These are phyloP conservation scores for Glycine latifolia DNA, from an alignment of 306 rosid genomes.

Conservation along the genomic window DNA sequence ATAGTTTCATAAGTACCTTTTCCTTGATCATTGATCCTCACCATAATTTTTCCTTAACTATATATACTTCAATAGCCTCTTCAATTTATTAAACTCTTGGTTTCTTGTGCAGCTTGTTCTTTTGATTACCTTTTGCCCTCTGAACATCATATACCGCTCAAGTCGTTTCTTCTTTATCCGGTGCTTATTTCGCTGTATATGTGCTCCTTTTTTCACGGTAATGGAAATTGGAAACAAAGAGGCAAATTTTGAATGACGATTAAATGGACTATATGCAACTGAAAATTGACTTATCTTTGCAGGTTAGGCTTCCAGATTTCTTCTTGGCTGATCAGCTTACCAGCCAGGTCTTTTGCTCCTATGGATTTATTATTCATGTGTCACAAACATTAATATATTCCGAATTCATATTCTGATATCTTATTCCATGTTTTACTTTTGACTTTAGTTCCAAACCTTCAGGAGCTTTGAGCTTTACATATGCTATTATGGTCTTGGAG, in stretches of 20 bases:
- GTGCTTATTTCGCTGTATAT: conserved; percentile 60
- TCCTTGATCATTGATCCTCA: conserved; percentile 2
- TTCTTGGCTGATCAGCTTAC: conserved; percentile 84
- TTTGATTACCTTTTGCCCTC: conserved; percentile 63
- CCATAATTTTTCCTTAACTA: not conserved
- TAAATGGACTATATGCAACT: not conserved
- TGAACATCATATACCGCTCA: conserved; percentile 63
- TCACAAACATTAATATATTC: not conserved
- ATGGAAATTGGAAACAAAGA: conserved; percentile 9
- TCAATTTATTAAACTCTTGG: conserved; percentile 21
- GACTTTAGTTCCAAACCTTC: conserved; percentile 64
- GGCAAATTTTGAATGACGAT: conserved; percentile 4
- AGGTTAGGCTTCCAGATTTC: conserved; percentile 69
- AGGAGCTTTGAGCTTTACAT: conserved; percentile 68
- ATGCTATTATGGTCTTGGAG: conserved; percentile 80
- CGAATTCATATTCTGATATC: conserved; percentile 17
- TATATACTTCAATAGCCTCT: not conserved
- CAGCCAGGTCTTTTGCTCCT: conserved; percentile 63
- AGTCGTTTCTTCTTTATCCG: conserved; percentile 74
- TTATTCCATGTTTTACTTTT: conserved; percentile 44
- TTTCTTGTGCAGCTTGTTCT: conserved; percentile 68
- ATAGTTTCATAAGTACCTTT: conserved; percentile 15
- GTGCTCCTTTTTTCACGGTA: conserved; percentile 77
- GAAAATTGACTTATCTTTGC: conserved; percentile 32
- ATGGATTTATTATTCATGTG: conserved; percentile 7